Conservation (phyloP, 2,329 filamentous ascomycete genomes). For the Fusarium nisikadoi region DNA sequence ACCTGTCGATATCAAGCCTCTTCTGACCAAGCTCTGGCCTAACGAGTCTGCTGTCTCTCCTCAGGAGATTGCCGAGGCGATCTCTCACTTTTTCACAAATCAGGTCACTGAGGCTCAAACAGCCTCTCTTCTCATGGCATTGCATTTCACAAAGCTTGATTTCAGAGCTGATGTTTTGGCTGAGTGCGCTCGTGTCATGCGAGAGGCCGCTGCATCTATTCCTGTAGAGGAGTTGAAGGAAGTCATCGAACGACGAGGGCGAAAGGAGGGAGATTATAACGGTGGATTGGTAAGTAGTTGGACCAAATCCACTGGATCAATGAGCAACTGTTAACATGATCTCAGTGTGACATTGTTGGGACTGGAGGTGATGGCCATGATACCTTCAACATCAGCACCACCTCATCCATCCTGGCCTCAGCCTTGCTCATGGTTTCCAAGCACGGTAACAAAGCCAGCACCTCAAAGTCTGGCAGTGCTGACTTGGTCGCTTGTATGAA, state of each 20-base stretch:
- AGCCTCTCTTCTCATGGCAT: conserved; percentile 85
- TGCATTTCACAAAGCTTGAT: conserved; percentile 92
- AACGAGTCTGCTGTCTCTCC: conserved; percentile 69
- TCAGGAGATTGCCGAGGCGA: conserved; percentile 86
- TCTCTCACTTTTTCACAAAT: conserved; percentile 92
- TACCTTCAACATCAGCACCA: conserved; percentile 98
- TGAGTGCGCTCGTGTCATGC: conserved; percentile 85
- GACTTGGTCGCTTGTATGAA: conserved; percentile 84
- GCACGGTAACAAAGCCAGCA: conserved; percentile 95
- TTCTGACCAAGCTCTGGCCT: conserved; percentile 79
- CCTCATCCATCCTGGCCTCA: conserved; percentile 90
- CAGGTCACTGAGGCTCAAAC: conserved; percentile 88
- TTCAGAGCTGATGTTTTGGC: conserved; percentile 86
- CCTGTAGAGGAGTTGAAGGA: conserved; percentile 70
- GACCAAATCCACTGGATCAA: not conserved
- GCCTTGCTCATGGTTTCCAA: conserved; percentile 88
- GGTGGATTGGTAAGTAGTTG: conserved; percentile 79
- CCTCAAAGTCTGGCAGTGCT: conserved; percentile 93
- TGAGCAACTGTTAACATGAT: conserved; percentile 11
- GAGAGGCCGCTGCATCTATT: conserved; percentile 78
- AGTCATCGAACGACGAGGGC: conserved; percentile 69
- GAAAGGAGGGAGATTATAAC: conserved; percentile 76
- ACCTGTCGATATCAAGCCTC: conserved; percentile 71
- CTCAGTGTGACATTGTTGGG: conserved; percentile 88
- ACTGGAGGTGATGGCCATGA: conserved; percentile 97